A percentile compares a stretch with the other conserved stretches of the same genome.
phyloP scores from a whole-genome alignment of 2,329 filamentous ascomycete species.

The Calonectria montana region DNA sequence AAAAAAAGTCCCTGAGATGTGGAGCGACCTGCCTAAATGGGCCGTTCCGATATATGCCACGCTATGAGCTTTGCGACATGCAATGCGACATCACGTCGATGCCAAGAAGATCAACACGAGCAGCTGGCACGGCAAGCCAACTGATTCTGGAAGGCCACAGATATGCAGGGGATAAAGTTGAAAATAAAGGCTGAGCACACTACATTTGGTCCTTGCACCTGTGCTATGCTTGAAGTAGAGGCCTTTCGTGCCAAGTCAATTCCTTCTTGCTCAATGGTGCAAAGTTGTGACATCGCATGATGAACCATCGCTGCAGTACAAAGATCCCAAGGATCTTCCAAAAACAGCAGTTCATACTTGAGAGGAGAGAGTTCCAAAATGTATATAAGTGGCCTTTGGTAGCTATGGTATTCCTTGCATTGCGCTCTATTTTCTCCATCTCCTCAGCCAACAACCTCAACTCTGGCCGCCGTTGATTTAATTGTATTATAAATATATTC shows the following conservation, averaged over 20 bases:
- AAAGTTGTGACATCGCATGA: background rate
- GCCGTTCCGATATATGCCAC: conserved; percentile 1
- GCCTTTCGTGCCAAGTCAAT: background rate
- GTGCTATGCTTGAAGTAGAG: background rate
- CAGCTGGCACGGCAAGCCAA: background rate
- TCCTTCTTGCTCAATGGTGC: background rate
- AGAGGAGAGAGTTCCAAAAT: background rate
- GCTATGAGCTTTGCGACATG: background rate
- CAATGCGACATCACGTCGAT: background rate
- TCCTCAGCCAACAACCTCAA: background rate
- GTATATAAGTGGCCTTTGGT: background rate
- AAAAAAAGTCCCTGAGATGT: background rate
- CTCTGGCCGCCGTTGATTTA: background rate
- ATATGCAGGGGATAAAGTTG: background rate
- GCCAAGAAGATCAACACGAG: conserved; percentile 7
- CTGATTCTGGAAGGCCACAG: conserved; percentile 1
- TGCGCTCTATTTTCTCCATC: background rate
- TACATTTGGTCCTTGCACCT: background rate
- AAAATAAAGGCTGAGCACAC: background rate
- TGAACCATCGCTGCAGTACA: background rate
- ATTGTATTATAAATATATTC: background rate
- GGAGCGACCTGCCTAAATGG: conserved; percentile 4
- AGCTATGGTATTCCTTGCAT: background rate
- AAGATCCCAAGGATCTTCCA: background rate
- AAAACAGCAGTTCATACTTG: background rate